Evolutionary conservation across 2,329 filamentous ascomycete species (phyloP).

Genomic region (Trichoderma afroharzianum): DNA sequence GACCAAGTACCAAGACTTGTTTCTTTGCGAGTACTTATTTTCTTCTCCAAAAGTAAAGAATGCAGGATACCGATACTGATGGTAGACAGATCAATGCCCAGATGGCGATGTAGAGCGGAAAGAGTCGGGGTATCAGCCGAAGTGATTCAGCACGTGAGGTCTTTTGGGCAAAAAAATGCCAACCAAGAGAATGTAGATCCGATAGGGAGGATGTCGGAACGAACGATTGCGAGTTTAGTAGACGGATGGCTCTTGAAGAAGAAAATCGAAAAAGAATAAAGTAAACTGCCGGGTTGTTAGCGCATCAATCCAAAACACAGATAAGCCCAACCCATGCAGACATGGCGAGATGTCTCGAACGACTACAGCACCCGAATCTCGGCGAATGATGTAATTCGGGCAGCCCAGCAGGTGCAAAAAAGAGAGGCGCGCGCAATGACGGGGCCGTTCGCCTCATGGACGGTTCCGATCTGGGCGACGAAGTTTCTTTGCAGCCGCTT

Average conservation of each 20-base stretch:
- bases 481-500: background rate
- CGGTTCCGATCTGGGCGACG: background rate
- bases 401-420: background rate
- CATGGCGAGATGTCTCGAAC: background rate
- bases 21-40: background rate
- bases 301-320: background rate
- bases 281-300: constrained; percentile 5
- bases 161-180: background rate
- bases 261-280: background rate
- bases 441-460: background rate
- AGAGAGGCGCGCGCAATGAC: background rate
- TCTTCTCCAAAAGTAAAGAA: background rate
- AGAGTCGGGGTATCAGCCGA: background rate
- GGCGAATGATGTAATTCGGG: constrained; percentile 3
- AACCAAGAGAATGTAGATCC: background rate
- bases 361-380: background rate
- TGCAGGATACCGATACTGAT: background rate
- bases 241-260: background rate
- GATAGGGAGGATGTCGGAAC: background rate
- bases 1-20: background rate
- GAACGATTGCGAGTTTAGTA: background rate
- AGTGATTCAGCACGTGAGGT: constrained; percentile 9
- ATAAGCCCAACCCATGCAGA: background rate
- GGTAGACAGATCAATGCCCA: constrained; percentile 8
- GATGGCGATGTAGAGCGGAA: constrained; percentile 7